Conservation (phyloP, 2,329 filamentous ascomycete species). For the Fusarium odoratissimum region DNA sequence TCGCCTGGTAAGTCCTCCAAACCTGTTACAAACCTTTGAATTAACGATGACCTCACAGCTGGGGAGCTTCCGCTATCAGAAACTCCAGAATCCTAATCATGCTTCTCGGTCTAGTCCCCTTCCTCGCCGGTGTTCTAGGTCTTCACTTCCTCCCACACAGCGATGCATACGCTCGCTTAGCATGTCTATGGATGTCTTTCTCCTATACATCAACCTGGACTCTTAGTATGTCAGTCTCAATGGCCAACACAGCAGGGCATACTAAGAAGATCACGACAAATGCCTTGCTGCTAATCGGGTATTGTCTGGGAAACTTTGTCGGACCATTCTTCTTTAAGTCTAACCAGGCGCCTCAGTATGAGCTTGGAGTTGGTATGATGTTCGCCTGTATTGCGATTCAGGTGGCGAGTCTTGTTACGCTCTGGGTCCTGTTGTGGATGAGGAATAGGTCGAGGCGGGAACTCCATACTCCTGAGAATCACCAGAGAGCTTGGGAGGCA, state of each 20-base stretch:
- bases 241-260: conserved; percentile 48
- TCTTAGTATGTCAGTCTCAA: conserved; percentile 41
- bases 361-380: conserved; percentile 35
- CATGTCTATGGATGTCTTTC: conserved; percentile 46
- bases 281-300: conserved; percentile 60
- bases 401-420: not conserved
- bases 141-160: conserved; percentile 23
- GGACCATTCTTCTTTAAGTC: conserved; percentile 54
- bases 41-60: not conserved
- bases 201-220: conserved; percentile 44
- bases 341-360: conserved; percentile 21
- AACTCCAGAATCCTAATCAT: conserved; percentile 32
- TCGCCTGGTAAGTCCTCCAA: conserved; percentile 27
- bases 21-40: rapidly evolving
- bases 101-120: conserved; percentile 12
- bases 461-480: conserved; percentile 2
- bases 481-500: conserved; percentile 16
- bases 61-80: not conserved
- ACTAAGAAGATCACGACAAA: conserved; percentile 58
- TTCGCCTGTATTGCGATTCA: conserved; percentile 32
- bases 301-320: conserved; percentile 54
- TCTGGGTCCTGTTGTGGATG: conserved; percentile 26
- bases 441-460: conserved; percentile 5
- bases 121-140: conserved; percentile 24
- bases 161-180: conserved; percentile 35